phyloP scores from a whole-genome alignment of 805 yeast species.

The Vanderwaltozyma tropicalis region DNA sequence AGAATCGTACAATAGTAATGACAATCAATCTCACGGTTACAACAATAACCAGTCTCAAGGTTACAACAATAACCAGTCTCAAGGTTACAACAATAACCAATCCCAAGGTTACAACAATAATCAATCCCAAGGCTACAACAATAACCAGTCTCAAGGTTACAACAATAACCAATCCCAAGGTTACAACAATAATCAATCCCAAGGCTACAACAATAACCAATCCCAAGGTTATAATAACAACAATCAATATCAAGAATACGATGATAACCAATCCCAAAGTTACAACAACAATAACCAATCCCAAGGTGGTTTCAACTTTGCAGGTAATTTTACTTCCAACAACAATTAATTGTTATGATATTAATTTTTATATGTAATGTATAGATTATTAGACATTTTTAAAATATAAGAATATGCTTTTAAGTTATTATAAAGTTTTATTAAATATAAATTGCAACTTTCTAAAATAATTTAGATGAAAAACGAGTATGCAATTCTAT shows the following conservation, averaged over 20 bases:
- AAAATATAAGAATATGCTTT: too few species aligned
- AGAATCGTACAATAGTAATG: background rate
- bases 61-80: background rate
- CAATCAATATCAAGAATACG: background rate
- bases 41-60: background rate
- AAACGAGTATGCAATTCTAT: too few species aligned
- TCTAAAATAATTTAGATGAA: too few species aligned
- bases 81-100: background rate
- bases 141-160: background rate
- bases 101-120: background rate
- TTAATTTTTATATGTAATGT: background rate
- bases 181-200: background rate
- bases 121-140: background rate
- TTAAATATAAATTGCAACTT: background rate
- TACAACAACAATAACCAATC: background rate
- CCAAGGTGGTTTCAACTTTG: conserved; percentile 7
- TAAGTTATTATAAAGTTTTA: too few species aligned
- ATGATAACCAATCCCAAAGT: background rate
- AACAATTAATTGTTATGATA: background rate
- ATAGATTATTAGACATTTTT: too few species aligned
- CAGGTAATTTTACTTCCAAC: conserved; percentile 9
- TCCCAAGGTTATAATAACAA: background rate
- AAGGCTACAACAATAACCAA: conserved; percentile 3
- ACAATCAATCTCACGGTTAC: background rate
- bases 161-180: background rate